These are phyloP conservation scores for Millerozyma miso DNA, from an alignment of 805 yeast species.

Conservation along the genomic window DNA sequence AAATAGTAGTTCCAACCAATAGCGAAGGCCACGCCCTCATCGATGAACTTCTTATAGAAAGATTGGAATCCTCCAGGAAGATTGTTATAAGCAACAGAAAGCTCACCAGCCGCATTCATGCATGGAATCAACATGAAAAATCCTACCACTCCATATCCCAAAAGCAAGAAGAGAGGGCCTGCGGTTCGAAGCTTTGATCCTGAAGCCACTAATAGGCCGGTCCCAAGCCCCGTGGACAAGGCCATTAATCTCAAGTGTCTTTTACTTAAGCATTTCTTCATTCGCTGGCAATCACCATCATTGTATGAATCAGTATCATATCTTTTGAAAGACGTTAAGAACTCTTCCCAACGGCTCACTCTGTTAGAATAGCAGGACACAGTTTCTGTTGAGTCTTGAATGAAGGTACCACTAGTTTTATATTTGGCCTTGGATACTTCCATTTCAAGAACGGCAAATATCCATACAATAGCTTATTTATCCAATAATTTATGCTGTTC, in stretches of 20 bases:
- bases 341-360: slow-evolving; percentile 12
- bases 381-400: neutral
- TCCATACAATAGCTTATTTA: too few relatives aligned
- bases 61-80: slow-evolving; percentile 38
- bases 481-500: too few relatives aligned
- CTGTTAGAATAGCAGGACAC: neutral
- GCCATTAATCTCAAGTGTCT: slow-evolving; percentile 28
- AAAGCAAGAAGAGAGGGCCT: slow-evolving; percentile 43
- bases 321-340: slow-evolving; percentile 27
- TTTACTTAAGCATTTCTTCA: slow-evolving; percentile 6
- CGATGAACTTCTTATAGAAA: slow-evolving; percentile 33
- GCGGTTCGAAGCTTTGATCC: slow-evolving; percentile 36
- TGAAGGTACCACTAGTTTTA: neutral
- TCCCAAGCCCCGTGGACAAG: slow-evolving; percentile 27
- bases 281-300: neutral
- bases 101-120: slow-evolving; percentile 60
- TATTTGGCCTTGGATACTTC: neutral
- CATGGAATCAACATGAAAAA: slow-evolving; percentile 46
- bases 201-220: slow-evolving; percentile 36
- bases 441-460: too few relatives aligned
- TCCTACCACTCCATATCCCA: slow-evolving; percentile 57
- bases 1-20: slow-evolving; percentile 37
- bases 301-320: neutral
- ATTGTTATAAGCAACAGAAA: slow-evolving; percentile 45
- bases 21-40: slow-evolving; percentile 37